Evolutionary conservation across 768 basidiomycete species (phyloP), one percentile per base, ranked within the genome.

Genomic region (Hericium rajendrae): DNA sequence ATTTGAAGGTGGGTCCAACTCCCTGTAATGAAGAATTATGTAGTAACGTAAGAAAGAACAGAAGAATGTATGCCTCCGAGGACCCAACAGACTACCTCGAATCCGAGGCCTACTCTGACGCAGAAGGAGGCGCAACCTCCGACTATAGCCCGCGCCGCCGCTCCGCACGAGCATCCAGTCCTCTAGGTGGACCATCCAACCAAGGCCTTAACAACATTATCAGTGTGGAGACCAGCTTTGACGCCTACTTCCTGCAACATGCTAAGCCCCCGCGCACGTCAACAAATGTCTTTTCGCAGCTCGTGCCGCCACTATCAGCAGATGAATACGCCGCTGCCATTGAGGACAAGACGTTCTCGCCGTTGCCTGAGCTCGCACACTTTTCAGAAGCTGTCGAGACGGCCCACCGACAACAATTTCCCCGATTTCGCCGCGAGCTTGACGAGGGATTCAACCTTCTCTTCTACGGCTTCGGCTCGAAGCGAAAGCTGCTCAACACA

Each of bases 381-480:
- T 56, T 49, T 67, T 76, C 43, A 59, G 74, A 39, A 59, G 67
- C 48, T 60, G 54, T 56, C 68, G 70, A 51, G 54, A 70, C 24
- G 58, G 69, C 54, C 24, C 73, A 66, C 63, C 70, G 38, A 16
- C 61, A 68, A 4, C 71, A 81, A 16, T 85, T 87, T 65, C 72
- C 76, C 22, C 79, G 84, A 46, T 88, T 86, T 68, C 71, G 80
- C 48, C 73, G 76, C 59, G 92, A 97, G 69, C 76, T 97, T 24
- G 73, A 75, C 2, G 80, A 85, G 67, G 94, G 92, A 1, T 97
- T 93, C 76, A 94, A 91, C 69, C 72, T 97, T 48, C 70, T 94
- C 18, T 85, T 91, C 69, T 91, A 92, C 65, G 95, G 95, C 1
- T 81, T 84, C 64, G 95, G 95, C 5, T 94, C 91, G 18, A 99